Base-by-base conservation (phyloP, 2,329 filamentous ascomycete genomes). In the Cladosporium austrohemisphaericum region DNA sequence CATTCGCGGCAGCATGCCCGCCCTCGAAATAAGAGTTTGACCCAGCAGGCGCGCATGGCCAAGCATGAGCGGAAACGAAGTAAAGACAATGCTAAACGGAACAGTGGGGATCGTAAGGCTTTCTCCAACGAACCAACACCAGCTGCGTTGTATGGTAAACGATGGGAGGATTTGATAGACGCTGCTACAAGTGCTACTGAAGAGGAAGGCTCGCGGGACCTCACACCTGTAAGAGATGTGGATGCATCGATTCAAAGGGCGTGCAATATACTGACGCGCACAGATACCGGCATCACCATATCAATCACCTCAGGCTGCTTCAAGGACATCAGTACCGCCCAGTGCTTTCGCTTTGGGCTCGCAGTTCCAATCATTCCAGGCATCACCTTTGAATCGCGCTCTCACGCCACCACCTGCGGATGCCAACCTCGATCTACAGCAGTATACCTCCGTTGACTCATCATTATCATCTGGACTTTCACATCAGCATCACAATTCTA, bases 121-220 rank as follows among this genome's bases (percentile, higher is more conserved):
- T 80, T 87, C 57, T 95, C 89, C 13, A 88, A 88, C 33, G 92
- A 96, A 68, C 90, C 91, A 19, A 80, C 85, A 50, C 85, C 86
- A 52, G 86, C 78, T 14, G 80, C 78, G 60, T 74, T 79, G 41
- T 82, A 87, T 70, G 90, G 88, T 57, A 95, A 93, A 72, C 80
- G 92, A 61, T 97, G 92, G 93, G 89, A 95, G 69, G 92, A 97
- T 68, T 77, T 97, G 53, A 94, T 97, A 57, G 91, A 96, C 69
- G 92, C 92, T 45, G 92, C 88, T 48, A 90, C 92, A 25, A 95
- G 89, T 54, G 90, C 91, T 22, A 94, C 89, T 3, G 91, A 95
- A 71, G 92, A 93, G 64, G 89, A 95, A 66, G 63, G 59, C n/a
- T 90, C 91, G 57, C 73, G 79, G 64, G 91, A 95, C 68, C 81